These are phyloP conservation scores for Suillus sp. DNA, from an alignment of 768 basidiomycete genomes.

Conservation along the genomic window DNA sequence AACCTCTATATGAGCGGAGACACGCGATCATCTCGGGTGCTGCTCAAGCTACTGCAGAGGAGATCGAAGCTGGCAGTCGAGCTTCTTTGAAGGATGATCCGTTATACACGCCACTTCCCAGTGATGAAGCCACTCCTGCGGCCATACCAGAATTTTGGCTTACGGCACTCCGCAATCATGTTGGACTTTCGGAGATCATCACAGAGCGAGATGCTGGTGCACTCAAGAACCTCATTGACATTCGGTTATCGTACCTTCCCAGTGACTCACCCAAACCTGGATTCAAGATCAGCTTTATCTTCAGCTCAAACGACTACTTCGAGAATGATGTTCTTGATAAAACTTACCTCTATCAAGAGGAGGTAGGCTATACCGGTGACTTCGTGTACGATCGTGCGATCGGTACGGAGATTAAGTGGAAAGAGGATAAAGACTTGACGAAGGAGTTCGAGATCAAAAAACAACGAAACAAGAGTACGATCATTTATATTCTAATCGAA, in stretches of 20 bases:
- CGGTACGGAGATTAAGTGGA: slow-evolving; percentile 94
- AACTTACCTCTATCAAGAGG: slow-evolving; percentile 91
- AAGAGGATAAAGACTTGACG: slow-evolving; percentile 97
- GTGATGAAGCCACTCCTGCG: slow-evolving; percentile 45
- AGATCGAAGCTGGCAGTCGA: slow-evolving; percentile 79
- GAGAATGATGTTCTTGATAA: slow-evolving; percentile 83
- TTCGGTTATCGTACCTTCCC: slow-evolving; percentile 76
- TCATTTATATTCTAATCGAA: slow-evolving; percentile 5
- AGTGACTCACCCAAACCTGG: slow-evolving; percentile 74
- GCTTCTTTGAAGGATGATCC: slow-evolving; percentile 76
- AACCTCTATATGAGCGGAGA: slow-evolving; percentile 87
- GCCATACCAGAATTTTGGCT: slow-evolving; percentile 96
- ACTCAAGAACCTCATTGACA: slow-evolving; percentile 79
- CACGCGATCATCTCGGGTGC: slow-evolving; percentile 80
- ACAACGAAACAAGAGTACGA: slow-evolving; percentile 96
- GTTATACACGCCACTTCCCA: slow-evolving; percentile 63
- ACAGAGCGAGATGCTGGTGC: slow-evolving; percentile 90
- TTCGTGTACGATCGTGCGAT: slow-evolving; percentile 95
- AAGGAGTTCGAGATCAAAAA: slow-evolving; percentile 99
- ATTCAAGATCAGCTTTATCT: slow-evolving; percentile 87
- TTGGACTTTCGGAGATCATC: slow-evolving; percentile 83
- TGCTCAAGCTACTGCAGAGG: slow-evolving; percentile 71
- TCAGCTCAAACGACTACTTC: slow-evolving; percentile 85
- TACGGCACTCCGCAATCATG: slow-evolving; percentile 91
- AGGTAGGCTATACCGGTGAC: slow-evolving; percentile 95